Percentiles rank a stretch among this genome's conserved stretches.
These are phyloP conservation scores for Avena atlantica DNA, from an alignment of 176 grass and related monocot species.

Conservation along the genomic window DNA sequence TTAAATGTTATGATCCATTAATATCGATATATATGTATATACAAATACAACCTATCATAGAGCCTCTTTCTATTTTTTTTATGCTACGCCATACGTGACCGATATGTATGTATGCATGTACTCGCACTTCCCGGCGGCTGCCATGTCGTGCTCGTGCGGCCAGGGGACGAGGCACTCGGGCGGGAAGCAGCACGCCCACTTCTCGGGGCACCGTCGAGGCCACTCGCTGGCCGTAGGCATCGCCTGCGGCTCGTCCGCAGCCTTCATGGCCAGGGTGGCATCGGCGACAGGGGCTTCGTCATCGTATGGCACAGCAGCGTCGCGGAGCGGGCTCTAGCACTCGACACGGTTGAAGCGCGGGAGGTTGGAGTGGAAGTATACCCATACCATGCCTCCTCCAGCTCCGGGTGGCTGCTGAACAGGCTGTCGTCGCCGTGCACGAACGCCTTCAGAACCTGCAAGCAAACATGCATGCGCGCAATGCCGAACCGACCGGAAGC, in stretches of 20 bases:
- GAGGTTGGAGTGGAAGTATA: constrained; percentile 96
- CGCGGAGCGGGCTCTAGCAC: constrained; percentile 87
- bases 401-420: constrained; percentile 82
- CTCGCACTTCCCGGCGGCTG: neutral
- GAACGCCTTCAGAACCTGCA: constrained; percentile 95
- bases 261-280: neutral
- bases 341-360: constrained; percentile 84
- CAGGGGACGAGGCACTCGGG: constrained; percentile 82
- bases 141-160: constrained; percentile 63
- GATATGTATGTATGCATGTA: no score
- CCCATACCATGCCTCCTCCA: constrained; percentile 96
- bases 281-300: neutral
- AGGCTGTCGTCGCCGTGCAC: constrained; percentile 82
- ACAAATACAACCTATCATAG: no score
- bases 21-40: no score
- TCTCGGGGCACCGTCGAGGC: constrained; percentile 58
- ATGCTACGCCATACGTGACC: no score
- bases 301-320: constrained; percentile 53
- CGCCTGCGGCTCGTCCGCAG: neutral
- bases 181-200: constrained; percentile 97
- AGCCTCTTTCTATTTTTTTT: no score
- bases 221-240: constrained; percentile 22
- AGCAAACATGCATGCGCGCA: no score
- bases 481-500: no score
- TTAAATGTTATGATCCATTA: no score